Conservation (phyloP, 257 asterid genomes). For the Rauvolfia tetraphylla region DNA sequence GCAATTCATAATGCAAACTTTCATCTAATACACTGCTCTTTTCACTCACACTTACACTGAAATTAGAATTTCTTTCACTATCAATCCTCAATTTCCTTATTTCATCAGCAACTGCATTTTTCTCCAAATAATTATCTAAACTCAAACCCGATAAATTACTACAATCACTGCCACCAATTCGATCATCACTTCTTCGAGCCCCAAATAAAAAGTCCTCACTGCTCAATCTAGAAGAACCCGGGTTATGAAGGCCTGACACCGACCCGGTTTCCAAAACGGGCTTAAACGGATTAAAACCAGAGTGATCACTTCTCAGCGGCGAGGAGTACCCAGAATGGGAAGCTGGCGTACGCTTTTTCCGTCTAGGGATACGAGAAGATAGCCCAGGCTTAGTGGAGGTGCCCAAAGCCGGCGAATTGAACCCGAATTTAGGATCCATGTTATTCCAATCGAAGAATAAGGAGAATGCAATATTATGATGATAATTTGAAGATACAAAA, state of each 20-base stretch:
- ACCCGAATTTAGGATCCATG: slow-evolving; percentile 71
- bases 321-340: slow-evolving; percentile 30
- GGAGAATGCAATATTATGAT: slow-evolving; percentile 1
- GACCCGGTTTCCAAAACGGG: slow-evolving; percentile 27
- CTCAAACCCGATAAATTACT: slow-evolving; percentile 19
- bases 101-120: slow-evolving; percentile 42
- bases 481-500: slow-evolving; percentile 20
- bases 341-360: slow-evolving; percentile 52
- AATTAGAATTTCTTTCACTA: slow-evolving; percentile 19
- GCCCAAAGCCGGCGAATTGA: slow-evolving; percentile 48
- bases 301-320: slow-evolving; percentile 11
- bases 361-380: slow-evolving; percentile 59
- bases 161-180: slow-evolving; percentile 26
- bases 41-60: slow-evolving; percentile 25
- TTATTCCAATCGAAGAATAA: slow-evolving; percentile 6
- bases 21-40: slow-evolving; percentile 27
- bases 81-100: slow-evolving; percentile 46
- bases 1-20: slow-evolving; percentile 43
- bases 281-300: slow-evolving; percentile 33
- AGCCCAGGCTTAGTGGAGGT: slow-evolving; percentile 38
- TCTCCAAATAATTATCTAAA: slow-evolving; percentile 40
- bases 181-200: slow-evolving; percentile 13
- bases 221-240: slow-evolving; percentile 26
- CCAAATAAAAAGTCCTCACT: slow-evolving; percentile 22
- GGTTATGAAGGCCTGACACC: background rate